These are phyloP conservation scores for Fagopyrum tataricum DNA, from an alignment of 148 eudicot genomes.

Conservation along the genomic window DNA sequence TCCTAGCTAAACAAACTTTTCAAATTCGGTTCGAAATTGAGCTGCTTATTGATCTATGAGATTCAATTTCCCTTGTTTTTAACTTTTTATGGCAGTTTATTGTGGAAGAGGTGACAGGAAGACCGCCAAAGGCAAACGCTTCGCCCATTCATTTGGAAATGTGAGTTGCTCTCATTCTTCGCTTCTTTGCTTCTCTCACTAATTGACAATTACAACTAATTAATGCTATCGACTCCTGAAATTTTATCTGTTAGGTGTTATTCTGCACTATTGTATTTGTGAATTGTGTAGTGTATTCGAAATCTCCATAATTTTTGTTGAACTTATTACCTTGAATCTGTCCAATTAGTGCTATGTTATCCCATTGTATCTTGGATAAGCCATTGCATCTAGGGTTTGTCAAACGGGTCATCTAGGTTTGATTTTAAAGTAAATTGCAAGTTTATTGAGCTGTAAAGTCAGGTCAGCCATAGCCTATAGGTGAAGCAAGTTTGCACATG, in stretches of 20 bases:
- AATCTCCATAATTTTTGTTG: not conserved
- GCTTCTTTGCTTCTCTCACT: not conserved
- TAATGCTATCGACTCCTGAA: not conserved
- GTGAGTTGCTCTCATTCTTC: slow-evolving; percentile 27
- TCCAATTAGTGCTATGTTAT: not conserved
- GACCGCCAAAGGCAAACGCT: slow-evolving; percentile 67
- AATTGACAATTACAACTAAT: not conserved
- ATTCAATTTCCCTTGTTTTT: slow-evolving; percentile 4
- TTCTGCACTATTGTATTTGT: not conserved
- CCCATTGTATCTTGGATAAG: slow-evolving; percentile 5
- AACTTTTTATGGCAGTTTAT: slow-evolving; percentile 30
- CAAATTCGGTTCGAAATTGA: not conserved
- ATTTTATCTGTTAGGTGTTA: not conserved
- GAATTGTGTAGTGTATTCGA: not conserved
- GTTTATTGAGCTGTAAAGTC: not conserved
- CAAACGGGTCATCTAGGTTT: not conserved
- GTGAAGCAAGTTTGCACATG: no score
- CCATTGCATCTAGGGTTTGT: not conserved
- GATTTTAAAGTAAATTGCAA: not conserved
- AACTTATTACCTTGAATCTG: not conserved
- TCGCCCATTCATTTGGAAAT: slow-evolving; percentile 57
- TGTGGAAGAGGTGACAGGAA: slow-evolving; percentile 69
- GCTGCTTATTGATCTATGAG: not conserved
- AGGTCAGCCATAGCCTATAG: no score
- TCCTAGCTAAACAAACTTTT: not conserved